Evolutionary conservation across 75 land plant genomes (phyloP), one percentile per base, ranked within the genome.

Genomic region (Cryptomeria japonica): DNA sequence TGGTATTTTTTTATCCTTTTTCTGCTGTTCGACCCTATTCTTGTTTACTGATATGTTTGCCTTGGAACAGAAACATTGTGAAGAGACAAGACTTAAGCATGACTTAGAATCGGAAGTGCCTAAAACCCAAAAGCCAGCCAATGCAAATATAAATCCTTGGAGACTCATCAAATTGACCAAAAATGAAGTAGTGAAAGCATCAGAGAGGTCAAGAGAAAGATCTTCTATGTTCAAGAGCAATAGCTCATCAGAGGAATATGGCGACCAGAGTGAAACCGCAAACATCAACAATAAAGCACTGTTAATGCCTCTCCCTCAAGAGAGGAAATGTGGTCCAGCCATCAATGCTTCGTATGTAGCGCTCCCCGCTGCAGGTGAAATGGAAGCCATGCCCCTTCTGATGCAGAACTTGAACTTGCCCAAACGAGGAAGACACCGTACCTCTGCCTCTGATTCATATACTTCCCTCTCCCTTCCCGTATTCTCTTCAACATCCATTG

Each of bases 81-180:
- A 46, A 42, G 84, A 46, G 49, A 42, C 51, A n/a, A 82, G 14
- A 46, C 51, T 46, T 46, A 12, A n/a, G 31, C 84, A 25, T 82
- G 84, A 82, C 41, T 12, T 82, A 47, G 51, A 82, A 46, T 42
- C 49, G 46, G 51, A 28, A 46, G 46, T 46, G 84, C 84, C 84
- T 44, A 44, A 82, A 82, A 42, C 31, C 84, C 84, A 28, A 82
- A 82, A 82, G 10, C 51, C n/a, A 46, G 11, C 15, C n/a, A 46
- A 80, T 11, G 89, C 87, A 68, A 89, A 91, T 84, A 92, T 95
- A 42, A 61, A 92, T 75, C 95, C 95, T 15, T 95, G 95, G 96
- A 93, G 79, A 42, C 89, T 95, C 86, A 91, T 95, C 22, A 95
- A 90, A 77, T 73, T 95, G 91, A 95, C 91, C 82, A 90, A 89